Base-by-base conservation (phyloP, 768 basidiomycete genomes). In the Pleurotus cornucopiae region DNA sequence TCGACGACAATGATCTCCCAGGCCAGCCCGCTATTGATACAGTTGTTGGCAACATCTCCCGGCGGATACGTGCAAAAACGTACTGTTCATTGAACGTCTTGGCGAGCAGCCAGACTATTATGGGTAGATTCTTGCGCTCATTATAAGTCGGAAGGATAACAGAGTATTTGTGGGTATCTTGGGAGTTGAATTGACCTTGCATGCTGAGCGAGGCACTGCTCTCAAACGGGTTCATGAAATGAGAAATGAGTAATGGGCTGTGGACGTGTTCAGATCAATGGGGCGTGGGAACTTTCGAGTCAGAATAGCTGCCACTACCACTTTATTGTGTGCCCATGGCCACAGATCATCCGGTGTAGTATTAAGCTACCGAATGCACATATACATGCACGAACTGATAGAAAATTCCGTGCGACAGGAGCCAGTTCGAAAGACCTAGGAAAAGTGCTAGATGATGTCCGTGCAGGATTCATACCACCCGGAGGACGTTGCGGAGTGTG, bases 81-180 rank as follows among this genome's bases (percentile, higher is more conserved):
- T 66, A 94, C 93, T 91, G 78, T 66, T 89, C 82, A 47, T 74
- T 69, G 60, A 96, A 95, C 2, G 83, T 84, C 58, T 78, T 85
- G 11, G 88, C 89, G 47, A 96, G 73, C 2, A 96, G 74, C 89
- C 91, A 95, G 30, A 93, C 66, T 58, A 95, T 88, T 54, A 96
- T 82, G 0, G 94, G 94, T 14, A 96, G 73, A 65, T 96, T 95
- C 73, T 89, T 91, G 65, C 94, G 84, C 68, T 95, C 94, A 66
- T 96, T 94, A 71, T 95, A 96, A 1, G 94, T 96, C 26, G 94
- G 94, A 1, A 96, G 79, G 64, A 96, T 94, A 58, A 96, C 91
- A 38, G 89, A 91, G 70, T 94, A 94, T 70, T 89, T 94, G 77
- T 88, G 75, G 37, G 83, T 81, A 61, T 84, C 76, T 16, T 76